phyloP scores from a whole-genome alignment of 2,329 filamentous ascomycete species.

The Chaetoscypha palmicola region DNA sequence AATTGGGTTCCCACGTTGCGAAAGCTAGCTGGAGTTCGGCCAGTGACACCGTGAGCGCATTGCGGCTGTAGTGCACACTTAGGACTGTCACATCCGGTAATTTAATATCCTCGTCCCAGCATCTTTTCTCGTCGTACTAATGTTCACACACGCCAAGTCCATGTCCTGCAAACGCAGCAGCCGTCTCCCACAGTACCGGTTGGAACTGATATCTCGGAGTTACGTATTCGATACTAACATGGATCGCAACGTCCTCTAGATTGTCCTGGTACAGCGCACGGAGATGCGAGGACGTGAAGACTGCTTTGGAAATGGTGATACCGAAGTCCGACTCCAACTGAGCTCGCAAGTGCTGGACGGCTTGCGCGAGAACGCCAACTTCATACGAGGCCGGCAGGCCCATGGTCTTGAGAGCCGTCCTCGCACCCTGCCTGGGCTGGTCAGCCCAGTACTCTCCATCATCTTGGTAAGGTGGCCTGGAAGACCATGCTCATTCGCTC shows the following conservation, averaged over 20 bases:
- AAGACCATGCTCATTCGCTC: neutral
- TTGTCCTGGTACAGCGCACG: slow-evolving; percentile 10
- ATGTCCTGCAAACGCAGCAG: slow-evolving; percentile 6
- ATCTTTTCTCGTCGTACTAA: slow-evolving; percentile 4
- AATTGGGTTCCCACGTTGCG: slow-evolving; percentile 1
- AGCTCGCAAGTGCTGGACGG: slow-evolving; percentile 4
- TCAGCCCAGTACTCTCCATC: slow-evolving; percentile 2
- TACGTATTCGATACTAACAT: slow-evolving; percentile 6
- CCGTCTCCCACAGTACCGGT: slow-evolving; percentile 9
- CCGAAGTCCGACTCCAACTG: slow-evolving; percentile 7
- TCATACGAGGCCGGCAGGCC: slow-evolving; percentile 9
- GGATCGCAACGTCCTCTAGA: slow-evolving; percentile 1
- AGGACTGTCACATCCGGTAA: neutral
- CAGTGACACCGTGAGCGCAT: slow-evolving; percentile 1
- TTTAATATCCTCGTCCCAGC: neutral
- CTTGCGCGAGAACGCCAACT: slow-evolving; percentile 7
- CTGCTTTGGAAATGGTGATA: slow-evolving; percentile 5
- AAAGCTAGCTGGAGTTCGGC: neutral
- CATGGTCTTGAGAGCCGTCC: neutral
- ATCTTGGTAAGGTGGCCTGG: slow-evolving; percentile 8
- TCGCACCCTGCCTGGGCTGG: neutral
- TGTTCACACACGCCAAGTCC: slow-evolving; percentile 8
- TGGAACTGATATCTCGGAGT: slow-evolving; percentile 1
- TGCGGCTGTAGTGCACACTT: slow-evolving; percentile 5
- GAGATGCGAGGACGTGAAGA: slow-evolving; percentile 9